phyloP scores from a whole-genome alignment of 768 basidiomycete species.

The Omphalotus guepiniiformis region DNA sequence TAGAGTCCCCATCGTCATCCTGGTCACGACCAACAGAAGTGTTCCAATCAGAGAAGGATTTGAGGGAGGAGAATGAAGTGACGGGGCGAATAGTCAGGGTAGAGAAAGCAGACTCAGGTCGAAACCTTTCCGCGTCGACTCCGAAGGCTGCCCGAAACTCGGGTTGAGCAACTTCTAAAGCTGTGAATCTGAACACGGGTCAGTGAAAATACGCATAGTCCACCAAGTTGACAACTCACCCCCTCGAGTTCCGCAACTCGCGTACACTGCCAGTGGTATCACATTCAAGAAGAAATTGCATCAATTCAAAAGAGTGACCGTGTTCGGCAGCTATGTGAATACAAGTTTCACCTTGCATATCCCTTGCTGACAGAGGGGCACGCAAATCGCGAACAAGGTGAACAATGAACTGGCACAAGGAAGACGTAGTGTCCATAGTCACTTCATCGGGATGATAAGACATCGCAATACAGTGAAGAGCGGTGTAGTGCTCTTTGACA shows the following conservation, averaged over 20 bases:
- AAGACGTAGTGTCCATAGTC: constrained; percentile 28
- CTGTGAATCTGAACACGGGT: constrained; percentile 30
- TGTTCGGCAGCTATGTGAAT: constrained; percentile 77
- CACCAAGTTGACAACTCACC: constrained; percentile 39
- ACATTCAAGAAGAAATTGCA: constrained; percentile 61
- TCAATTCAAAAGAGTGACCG: constrained; percentile 59
- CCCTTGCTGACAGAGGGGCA: constrained; percentile 62
- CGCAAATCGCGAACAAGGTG: constrained; percentile 69
- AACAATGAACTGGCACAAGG: constrained; percentile 53
- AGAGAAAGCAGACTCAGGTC: constrained; percentile 51
- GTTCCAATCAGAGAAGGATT: constrained; percentile 38
- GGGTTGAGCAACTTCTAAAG: constrained; percentile 62
- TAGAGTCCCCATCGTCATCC: constrained; percentile 29
- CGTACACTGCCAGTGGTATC: constrained; percentile 53
- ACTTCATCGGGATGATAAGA: constrained; percentile 29
- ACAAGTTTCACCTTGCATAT: constrained; percentile 70
- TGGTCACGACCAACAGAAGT: constrained; percentile 15
- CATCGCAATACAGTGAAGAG: constrained; percentile 62
- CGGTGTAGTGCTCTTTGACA: constrained; percentile 55
- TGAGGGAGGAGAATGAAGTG: constrained; percentile 46
- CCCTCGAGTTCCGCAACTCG: constrained; percentile 64
- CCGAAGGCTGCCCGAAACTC: constrained; percentile 64
- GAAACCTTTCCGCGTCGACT: constrained; percentile 39
- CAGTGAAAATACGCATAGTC: neutral
- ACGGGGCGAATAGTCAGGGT: constrained; percentile 49